Evolutionary conservation across 23 red algal genomes (phyloP).

Genomic region (Cyanidium caldarium): DNA sequence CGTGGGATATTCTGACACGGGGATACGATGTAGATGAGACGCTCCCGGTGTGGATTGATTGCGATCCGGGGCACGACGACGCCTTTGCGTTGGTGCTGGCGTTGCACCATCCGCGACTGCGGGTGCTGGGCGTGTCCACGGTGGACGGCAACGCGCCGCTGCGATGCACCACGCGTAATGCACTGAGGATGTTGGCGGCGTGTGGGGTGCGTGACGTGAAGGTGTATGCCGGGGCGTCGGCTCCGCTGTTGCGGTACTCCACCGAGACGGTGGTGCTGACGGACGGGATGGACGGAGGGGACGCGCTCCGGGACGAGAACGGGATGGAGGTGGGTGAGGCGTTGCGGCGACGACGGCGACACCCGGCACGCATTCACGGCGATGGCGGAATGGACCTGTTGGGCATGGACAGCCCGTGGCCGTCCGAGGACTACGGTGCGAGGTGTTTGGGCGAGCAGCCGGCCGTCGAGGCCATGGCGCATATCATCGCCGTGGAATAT

Average conservation of each 20-base stretch:
- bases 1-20: neutral
- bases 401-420: neutral
- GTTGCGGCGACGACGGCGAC: too few relatives aligned
- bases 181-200: slow-evolving; percentile 7
- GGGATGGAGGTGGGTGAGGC: too few relatives aligned
- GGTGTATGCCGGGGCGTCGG: slow-evolving; percentile 8
- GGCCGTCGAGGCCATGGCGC: neutral
- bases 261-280: too few relatives aligned
- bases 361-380: neutral
- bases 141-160: slow-evolving; percentile 11
- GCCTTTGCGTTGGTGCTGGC: slow-evolving; percentile 16
- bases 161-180: slow-evolving; percentile 11
- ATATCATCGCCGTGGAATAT: neutral
- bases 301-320: too few relatives aligned
- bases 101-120: neutral
- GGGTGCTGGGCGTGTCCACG: slow-evolving; percentile 4
- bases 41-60: slow-evolving; percentile 9
- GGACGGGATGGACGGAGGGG: too few relatives aligned
- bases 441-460: neutral
- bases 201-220: neutral
- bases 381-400: neutral
- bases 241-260: neutral
- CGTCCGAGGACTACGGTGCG: neutral
- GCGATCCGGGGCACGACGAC: slow-evolving; percentile 24
- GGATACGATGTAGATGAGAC: neutral